A percentile compares a stretch with the other conserved stretches of the same genome.
phyloP scores from a whole-genome alignment of 2,329 filamentous ascomycete genomes.

The Truncatella angustata region DNA sequence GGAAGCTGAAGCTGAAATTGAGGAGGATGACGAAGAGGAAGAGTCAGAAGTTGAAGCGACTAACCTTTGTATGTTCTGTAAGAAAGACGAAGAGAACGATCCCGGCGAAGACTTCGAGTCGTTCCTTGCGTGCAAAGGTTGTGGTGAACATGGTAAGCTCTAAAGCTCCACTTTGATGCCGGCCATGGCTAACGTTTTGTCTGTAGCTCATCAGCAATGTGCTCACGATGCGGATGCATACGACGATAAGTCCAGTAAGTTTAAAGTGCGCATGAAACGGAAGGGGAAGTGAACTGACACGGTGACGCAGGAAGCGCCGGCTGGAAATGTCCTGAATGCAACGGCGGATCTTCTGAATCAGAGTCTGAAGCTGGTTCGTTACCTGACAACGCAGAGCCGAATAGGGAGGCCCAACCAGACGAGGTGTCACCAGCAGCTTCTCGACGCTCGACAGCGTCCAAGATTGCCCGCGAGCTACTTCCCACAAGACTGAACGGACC shows the following conservation, averaged over 20 bases:
- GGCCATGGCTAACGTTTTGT: constrained; percentile 35
- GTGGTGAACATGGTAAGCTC: constrained; percentile 77
- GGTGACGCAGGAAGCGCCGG: constrained; percentile 34
- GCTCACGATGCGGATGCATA: constrained; percentile 70
- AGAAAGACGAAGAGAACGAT: constrained; percentile 78
- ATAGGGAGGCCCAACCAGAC: constrained; percentile 29
- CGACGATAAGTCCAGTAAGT: constrained; percentile 61
- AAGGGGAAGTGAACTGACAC: constrained; percentile 3
- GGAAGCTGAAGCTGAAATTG: constrained; percentile 34
- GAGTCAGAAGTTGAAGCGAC: constrained; percentile 50
- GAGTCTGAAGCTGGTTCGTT: constrained; percentile 28
- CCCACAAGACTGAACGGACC: constrained; percentile 64
- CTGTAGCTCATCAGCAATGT: constrained; percentile 85
- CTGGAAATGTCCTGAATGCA: constrained; percentile 54
- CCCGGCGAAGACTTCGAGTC: constrained; percentile 78
- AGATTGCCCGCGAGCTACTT: constrained; percentile 68
- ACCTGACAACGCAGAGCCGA: constrained; percentile 22
- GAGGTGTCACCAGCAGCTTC: constrained; percentile 37
- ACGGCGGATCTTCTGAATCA: constrained; percentile 25
- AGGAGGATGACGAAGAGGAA: constrained; percentile 56
- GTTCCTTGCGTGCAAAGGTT: constrained; percentile 73
- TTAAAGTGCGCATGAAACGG: constrained; percentile 14
- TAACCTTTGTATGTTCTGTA: constrained; percentile 68
- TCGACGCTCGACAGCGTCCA: constrained; percentile 59
- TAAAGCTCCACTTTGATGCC: constrained; percentile 12